phyloP scores from a whole-genome alignment of 345 rosid genomes.

The Pseudoturritis turrita region DNA sequence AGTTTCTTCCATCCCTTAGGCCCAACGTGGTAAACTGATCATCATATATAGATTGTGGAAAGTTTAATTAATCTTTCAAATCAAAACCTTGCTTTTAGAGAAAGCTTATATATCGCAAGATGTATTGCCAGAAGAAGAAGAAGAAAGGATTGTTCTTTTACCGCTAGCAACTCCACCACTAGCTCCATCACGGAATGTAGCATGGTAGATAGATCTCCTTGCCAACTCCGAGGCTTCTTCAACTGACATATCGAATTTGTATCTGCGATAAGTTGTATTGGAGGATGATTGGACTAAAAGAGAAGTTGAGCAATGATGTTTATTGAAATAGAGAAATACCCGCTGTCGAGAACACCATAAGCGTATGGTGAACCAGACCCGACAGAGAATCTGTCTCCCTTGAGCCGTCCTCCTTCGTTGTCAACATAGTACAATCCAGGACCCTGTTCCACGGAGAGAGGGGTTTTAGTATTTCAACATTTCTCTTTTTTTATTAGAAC shows the following conservation, averaged over 20 bases:
- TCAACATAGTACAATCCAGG: slow-evolving; percentile 96
- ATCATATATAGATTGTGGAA: not conserved
- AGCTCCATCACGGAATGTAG: slow-evolving; percentile 95
- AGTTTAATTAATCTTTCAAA: not conserved
- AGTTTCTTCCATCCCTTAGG: slow-evolving; percentile 88
- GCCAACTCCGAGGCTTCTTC: slow-evolving; percentile 94
- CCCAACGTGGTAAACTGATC: slow-evolving; percentile 82
- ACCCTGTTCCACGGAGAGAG: slow-evolving; percentile 41
- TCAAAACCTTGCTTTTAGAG: not conserved
- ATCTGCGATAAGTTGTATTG: too few relatives aligned
- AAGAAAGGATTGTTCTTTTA: slow-evolving; percentile 25
- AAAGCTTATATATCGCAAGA: not conserved
- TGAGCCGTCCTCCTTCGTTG: slow-evolving; percentile 93
- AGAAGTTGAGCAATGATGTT: not conserved
- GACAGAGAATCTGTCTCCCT: slow-evolving; percentile 85
- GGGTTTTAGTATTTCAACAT: not conserved
- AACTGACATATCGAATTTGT: slow-evolving; percentile 67
- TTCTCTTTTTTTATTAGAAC: not conserved
- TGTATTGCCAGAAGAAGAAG: not conserved
- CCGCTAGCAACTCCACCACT: slow-evolving; percentile 99
- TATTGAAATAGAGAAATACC: slow-evolving; percentile 38
- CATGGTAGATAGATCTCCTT: slow-evolving; percentile 88
- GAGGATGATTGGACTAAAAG: not conserved
- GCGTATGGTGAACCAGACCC: slow-evolving; percentile 99
- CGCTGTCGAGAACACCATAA: slow-evolving; percentile 85